Conservation (phyloP, 768 basidiomycete species). For the Russula sp. region DNA sequence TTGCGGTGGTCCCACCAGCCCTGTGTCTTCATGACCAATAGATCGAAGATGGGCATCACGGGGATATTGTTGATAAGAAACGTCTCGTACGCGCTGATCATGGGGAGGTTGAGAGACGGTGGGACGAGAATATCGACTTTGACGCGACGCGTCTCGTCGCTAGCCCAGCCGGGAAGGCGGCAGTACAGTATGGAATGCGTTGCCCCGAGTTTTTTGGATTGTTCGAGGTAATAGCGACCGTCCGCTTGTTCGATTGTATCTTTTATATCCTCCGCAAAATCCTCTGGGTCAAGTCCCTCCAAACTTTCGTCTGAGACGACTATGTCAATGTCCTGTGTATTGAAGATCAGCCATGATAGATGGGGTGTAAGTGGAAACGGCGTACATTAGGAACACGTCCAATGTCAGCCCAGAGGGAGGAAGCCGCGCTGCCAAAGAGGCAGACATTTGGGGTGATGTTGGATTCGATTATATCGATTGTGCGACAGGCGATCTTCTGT, state of each 20-base stretch:
- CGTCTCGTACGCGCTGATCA: neutral
- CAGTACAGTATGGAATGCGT: neutral
- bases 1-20: constrained; percentile 1
- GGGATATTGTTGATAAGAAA: neutral
- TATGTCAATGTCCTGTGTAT: constrained; percentile 16
- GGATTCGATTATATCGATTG: constrained; percentile 5
- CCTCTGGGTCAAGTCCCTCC: neutral
- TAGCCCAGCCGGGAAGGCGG: constrained; percentile 11
- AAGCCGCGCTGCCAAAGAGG: constrained; percentile 23
- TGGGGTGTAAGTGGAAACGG: neutral
- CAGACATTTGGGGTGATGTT: neutral
- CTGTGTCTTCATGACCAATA: constrained; percentile 23
- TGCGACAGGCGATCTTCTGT: constrained; percentile 18
- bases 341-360: neutral
- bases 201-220: neutral
- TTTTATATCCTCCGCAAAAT: constrained; percentile 16
- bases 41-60: constrained; percentile 22
- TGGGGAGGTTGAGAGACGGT: neutral
- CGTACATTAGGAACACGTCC: constrained; percentile 14
- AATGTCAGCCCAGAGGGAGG: constrained; percentile 12
- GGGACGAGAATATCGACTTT: constrained; percentile 25
- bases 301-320: neutral
- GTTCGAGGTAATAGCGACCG: constrained; percentile 13
- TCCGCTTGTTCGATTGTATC: neutral
- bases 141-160: neutral